phyloP scores from a whole-genome alignment of 2,329 filamentous ascomycete species.

The Lasiodiplodia sp. region DNA sequence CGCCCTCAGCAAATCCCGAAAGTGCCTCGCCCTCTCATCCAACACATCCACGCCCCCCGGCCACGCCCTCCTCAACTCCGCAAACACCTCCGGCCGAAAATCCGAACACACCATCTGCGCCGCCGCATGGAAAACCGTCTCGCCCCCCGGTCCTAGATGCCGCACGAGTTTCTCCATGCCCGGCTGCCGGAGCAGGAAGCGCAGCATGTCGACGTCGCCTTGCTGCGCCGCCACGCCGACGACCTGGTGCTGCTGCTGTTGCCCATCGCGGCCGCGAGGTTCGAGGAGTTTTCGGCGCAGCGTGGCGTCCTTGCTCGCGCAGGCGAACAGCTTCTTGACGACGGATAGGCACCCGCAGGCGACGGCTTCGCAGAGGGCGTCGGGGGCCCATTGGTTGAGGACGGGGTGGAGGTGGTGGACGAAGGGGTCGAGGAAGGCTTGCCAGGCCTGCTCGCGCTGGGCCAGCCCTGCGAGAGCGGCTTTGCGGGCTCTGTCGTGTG shows the following conservation, averaged over 20 bases:
- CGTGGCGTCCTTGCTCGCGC: neutral
- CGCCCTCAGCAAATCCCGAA: neutral
- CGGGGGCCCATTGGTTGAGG: neutral
- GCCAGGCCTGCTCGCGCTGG: neutral
- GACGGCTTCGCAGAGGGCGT: neutral
- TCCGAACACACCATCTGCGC: neutral
- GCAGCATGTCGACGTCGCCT: neutral
- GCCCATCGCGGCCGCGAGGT: neutral
- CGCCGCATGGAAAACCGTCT: slow-evolving; percentile 8
- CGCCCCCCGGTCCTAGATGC: neutral
- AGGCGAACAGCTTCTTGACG: neutral
- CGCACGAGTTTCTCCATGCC: neutral
- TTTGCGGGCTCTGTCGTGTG: neutral
- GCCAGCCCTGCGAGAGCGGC: too few relatives aligned
- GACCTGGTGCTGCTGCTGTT: neutral
- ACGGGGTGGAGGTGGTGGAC: neutral
- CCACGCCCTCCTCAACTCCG: neutral
- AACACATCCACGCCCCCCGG: neutral
- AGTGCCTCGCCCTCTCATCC: neutral
- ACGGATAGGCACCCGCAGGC: neutral
- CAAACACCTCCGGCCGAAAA: neutral
- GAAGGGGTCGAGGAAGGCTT: neutral
- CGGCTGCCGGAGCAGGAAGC: neutral
- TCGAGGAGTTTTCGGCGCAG: neutral
- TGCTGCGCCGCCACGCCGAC: neutral